Base-by-base conservation (phyloP, 2,329 filamentous ascomycete genomes). In the Aspergillus floridensis region DNA sequence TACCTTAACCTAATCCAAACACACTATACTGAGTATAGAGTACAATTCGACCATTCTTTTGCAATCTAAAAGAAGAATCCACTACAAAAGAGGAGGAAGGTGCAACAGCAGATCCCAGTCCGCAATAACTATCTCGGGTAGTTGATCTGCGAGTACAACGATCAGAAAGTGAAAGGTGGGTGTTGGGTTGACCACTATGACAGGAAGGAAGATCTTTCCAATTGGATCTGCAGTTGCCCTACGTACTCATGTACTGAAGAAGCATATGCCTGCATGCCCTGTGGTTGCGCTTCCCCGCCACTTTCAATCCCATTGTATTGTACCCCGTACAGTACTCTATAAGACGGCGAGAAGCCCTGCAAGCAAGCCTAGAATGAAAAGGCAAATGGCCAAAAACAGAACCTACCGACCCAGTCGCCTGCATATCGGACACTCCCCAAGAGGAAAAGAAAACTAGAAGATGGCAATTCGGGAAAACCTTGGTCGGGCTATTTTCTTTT, bases 1-100 rank as follows among this genome's bases (percentile, higher is more conserved):
- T 61, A 59, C 61, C 61, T 61, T 63, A 62, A 59, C 61, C 61
- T 62, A 63, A 63, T 53, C 29, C 50, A 49, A 53, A 54, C 56
- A 41, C 31, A 56, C 55, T 62, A 56, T 12, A 35, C 32, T 12
- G 14, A 16, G 32, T 35, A 12, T 64, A 56, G 62, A 7, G 10
- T 29, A 29, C 26, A 29, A 29, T 8, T 62, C 60, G 58, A 64
- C 62, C 62, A 64, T 59, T 49, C 56, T 57, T 12, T 16, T 35
- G 32, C 32, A 16, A 2, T 52, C 52, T 56, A n/a, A 44, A 41
- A 19, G n/a, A 19, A 44, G 4, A 7, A 41, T n/a, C 4, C 38
- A 7, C 5, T 12, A 41, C 14, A 41, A 41, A n/a, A 41, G 16
- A n/a, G 38, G 6, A 19, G 38, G 38, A 58, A 59, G 24, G 19